phyloP scores from a whole-genome alignment of 352 stramenopile species.

The Salisapilia sapeloensis region DNA sequence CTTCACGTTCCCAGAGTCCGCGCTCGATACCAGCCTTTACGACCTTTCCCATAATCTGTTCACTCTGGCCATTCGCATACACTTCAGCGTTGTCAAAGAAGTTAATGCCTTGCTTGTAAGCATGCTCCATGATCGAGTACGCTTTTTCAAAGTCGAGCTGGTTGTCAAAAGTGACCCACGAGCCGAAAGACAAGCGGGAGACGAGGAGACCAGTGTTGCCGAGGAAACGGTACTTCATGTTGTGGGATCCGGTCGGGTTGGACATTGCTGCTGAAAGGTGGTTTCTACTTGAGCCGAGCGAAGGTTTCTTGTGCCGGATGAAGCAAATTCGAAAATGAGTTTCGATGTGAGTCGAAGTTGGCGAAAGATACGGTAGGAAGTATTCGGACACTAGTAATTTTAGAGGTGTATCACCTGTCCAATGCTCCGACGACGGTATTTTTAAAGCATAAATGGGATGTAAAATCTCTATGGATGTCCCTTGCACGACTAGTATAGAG shows the following conservation, averaged over 20 bases:
- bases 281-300: no score
- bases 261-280: slow-evolving; percentile 6
- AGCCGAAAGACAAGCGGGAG: slow-evolving; percentile 30
- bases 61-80: slow-evolving; percentile 23
- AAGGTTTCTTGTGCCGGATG: no score
- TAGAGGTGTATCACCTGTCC: no score
- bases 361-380: no score
- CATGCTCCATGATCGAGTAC: slow-evolving; percentile 38
- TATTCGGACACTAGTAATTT: no score
- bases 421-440: no score
- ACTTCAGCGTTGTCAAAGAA: slow-evolving; percentile 51
- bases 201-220: slow-evolving; percentile 31
- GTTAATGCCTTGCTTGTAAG: slow-evolving; percentile 46
- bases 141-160: slow-evolving; percentile 35
- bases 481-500: no score
- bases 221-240: slow-evolving; percentile 47
- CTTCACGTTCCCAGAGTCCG: slow-evolving; percentile 21
- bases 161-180: slow-evolving; percentile 25
- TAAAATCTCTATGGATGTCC: no score
- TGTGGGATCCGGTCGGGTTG: slow-evolving; percentile 5
- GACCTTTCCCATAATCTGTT: slow-evolving; percentile 36
- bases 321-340: no score
- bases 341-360: no score
- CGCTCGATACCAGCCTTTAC: slow-evolving; percentile 31
- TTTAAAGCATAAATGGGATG: no score